Evolutionary conservation across 169 alveolate species (phyloP).

Genomic region (Plasmodium inui): DNA sequence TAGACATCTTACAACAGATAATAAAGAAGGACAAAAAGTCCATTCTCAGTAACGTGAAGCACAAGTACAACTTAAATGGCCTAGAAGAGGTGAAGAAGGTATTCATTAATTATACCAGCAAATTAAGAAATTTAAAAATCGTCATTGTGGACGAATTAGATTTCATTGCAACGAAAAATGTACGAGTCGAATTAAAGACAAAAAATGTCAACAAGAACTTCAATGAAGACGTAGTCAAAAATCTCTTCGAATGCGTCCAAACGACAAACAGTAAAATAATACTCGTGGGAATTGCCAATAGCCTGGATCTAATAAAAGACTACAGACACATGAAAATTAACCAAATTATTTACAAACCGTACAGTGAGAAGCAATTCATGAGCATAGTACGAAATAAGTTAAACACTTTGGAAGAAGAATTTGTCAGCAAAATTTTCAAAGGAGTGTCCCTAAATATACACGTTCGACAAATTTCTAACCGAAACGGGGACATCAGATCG

Average conservation of each 20-base stretch:
- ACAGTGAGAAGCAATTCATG: conserved; percentile 66
- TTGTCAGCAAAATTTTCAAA: conserved; percentile 47
- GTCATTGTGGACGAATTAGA: conserved; percentile 65
- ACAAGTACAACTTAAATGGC: conserved; percentile 48
- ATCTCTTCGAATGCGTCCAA: conserved; percentile 59
- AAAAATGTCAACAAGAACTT: background rate
- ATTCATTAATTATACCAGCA: conserved; percentile 52
- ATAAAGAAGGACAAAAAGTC: conserved; percentile 33
- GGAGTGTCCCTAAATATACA: conserved; percentile 69
- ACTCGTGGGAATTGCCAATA: conserved; percentile 63
- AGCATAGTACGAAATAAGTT: conserved; percentile 36
- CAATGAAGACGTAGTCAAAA: conserved; percentile 61
- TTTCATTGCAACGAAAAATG: conserved; percentile 65
- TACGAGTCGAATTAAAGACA: conserved; percentile 40
- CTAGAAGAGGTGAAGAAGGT: conserved; percentile 55
- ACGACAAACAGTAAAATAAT: conserved; percentile 33
- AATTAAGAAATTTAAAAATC: conserved; percentile 62
- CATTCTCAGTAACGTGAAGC: conserved; percentile 35
- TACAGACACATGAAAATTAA: conserved; percentile 64
- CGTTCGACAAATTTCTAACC: conserved; percentile 69
- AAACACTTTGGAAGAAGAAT: conserved; percentile 46
- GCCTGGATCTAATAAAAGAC: conserved; percentile 64
- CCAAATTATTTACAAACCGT: conserved; percentile 69
- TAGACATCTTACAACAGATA: conserved; percentile 65
- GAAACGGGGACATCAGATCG: conserved; percentile 68